phyloP scores from a whole-genome alignment of 1,284 basidiomycete genomes.

The Marasmius fiardii region DNA sequence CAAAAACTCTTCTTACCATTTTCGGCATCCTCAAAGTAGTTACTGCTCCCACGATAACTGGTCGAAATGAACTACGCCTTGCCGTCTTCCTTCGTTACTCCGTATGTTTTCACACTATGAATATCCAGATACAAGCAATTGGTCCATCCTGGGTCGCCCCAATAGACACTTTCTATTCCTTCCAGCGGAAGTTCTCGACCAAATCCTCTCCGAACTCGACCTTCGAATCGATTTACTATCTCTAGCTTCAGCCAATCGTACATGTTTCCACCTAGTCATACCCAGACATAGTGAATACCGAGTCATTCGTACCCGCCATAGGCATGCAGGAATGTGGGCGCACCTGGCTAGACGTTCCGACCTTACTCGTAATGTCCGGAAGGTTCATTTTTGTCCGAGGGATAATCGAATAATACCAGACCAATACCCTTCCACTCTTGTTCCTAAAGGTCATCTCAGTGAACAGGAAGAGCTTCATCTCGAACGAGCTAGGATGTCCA shows the following conservation, averaged over 20 bases:
- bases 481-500: slow-evolving; percentile 28
- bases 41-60: not conserved
- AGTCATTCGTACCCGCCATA: slow-evolving; percentile 37
- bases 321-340: slow-evolving; percentile 40
- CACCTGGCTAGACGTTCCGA: slow-evolving; percentile 45
- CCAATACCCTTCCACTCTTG: slow-evolving; percentile 31
- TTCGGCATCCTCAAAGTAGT: not conserved
- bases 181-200: slow-evolving; percentile 41
- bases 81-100: not conserved
- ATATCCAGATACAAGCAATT: not conserved
- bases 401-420: slow-evolving; percentile 31
- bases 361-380: slow-evolving; percentile 36
- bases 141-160: not conserved
- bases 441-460: slow-evolving; percentile 12
- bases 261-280: slow-evolving; percentile 32
- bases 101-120: not conserved
- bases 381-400: slow-evolving; percentile 35
- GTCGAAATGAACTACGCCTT: not conserved
- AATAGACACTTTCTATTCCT: slow-evolving; percentile 17
- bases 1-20: not conserved
- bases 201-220: slow-evolving; percentile 40
- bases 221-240: slow-evolving; percentile 36
- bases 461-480: slow-evolving; percentile 16
- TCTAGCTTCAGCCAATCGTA: slow-evolving; percentile 38
- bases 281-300: slow-evolving; percentile 48